Conservation (phyloP, 805 yeast species). For the Phaffomyces thermotolerans region DNA sequence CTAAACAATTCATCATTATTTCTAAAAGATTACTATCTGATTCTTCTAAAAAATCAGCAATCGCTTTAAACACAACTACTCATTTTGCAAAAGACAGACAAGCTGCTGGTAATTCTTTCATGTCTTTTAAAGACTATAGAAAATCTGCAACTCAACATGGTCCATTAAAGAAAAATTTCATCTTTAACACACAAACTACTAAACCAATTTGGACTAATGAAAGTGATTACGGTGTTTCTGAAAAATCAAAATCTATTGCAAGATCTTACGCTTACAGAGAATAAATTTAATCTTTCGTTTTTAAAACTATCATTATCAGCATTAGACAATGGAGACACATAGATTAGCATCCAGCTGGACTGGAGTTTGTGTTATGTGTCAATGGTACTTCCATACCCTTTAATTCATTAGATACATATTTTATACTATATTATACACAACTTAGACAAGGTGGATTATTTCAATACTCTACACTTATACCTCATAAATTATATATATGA, state of each 20-base stretch:
- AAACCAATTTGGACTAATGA: slow-evolving; percentile 17
- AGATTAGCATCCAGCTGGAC: no score
- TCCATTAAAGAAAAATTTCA: slow-evolving; percentile 24
- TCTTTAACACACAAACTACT: slow-evolving; percentile 4
- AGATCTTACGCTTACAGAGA: slow-evolving; percentile 16
- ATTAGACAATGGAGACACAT: no score
- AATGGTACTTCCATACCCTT: no score
- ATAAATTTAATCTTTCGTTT: neutral
- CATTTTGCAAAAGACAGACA: slow-evolving; percentile 4
- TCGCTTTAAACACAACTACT: slow-evolving; percentile 11
- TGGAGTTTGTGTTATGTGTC: no score
- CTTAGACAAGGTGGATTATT: no score
- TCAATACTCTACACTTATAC: no score
- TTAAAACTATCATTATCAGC: no score
- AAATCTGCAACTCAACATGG: slow-evolving; percentile 32
- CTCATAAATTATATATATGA: no score
- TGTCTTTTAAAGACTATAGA: slow-evolving; percentile 31
- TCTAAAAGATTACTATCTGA: neutral
- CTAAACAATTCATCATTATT: slow-evolving; percentile 1
- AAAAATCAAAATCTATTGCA: slow-evolving; percentile 17
- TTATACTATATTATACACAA: no score
- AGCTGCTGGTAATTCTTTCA: slow-evolving; percentile 27
- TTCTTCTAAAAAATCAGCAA: slow-evolving; percentile 14
- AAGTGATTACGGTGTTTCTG: slow-evolving; percentile 21
- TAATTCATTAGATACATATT: no score